Evolutionary conservation across 345 rosid genomes (phyloP).

Genomic region (Eucalyptus cloeziana): DNA sequence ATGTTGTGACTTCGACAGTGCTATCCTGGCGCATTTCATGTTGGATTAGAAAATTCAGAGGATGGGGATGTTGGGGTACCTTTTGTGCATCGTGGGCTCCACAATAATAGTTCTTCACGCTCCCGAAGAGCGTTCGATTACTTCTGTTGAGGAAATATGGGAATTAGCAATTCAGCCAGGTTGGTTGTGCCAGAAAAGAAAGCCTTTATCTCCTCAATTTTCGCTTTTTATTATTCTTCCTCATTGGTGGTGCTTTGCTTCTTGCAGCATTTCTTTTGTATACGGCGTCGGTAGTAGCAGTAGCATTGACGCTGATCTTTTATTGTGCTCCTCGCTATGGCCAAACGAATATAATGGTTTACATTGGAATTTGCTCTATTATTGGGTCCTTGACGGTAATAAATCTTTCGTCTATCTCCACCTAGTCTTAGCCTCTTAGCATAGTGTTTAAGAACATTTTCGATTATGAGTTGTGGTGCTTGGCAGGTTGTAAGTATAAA

Average conservation of each 20-base stretch:
- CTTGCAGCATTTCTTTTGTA: constrained; percentile 66
- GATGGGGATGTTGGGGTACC: constrained; percentile 73
- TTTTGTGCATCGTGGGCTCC: constrained; percentile 65
- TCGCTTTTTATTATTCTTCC: background rate
- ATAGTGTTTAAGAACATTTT: background rate
- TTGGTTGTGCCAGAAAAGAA: background rate
- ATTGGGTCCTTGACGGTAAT: constrained; percentile 64
- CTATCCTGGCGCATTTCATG: constrained; percentile 62
- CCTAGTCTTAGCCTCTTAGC: background rate
- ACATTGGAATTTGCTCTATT: constrained; percentile 67
- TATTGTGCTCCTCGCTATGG: constrained; percentile 67
- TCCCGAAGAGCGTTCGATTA: constrained; percentile 35
- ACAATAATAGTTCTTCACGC: constrained; percentile 67
- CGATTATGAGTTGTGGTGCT: background rate
- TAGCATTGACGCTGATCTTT: constrained; percentile 45
- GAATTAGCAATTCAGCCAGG: constrained; percentile 69
- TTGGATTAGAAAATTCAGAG: constrained; percentile 59
- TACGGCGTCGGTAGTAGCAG: constrained; percentile 43
- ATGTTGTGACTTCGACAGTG: constrained; percentile 24
- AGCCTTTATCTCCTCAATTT: background rate
- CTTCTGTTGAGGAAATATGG: constrained; percentile 62
- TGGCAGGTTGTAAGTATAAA: constrained; percentile 77
- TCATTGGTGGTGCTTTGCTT: background rate
- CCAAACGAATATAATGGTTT: constrained; percentile 63
- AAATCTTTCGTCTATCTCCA: background rate